Base-by-base conservation (phyloP, 805 yeast species). In the Myxozyma neotropica region DNA sequence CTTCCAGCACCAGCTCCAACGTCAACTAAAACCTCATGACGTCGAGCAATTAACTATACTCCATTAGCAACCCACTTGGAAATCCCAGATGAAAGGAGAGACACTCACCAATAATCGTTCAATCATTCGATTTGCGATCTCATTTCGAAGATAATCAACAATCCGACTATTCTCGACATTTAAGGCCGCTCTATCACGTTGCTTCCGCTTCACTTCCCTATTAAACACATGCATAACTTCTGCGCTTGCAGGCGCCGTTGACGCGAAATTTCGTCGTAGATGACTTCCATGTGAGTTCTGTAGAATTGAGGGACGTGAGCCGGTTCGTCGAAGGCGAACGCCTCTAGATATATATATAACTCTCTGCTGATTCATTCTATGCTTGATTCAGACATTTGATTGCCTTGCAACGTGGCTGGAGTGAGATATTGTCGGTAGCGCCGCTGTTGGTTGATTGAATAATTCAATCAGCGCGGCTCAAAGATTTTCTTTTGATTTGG, bases 1-100 rank as follows among this genome's bases (percentile, higher is more conserved):
- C 83, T 84, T 0, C 96, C 96, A 55, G 85, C 78, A 48, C 88
- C 84, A 10, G 86, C 79, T 2, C 96, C 96, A 58, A 87, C 80
- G 70, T 89, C 95, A 58, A 89, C 73, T 36, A 86, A 80, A 21
- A 77, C 75, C 19, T 80, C 75, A 67, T 88, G 85, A 23, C 81
- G 80, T 50, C 91, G 77, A 47, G 87, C 83, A 50, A 89, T 81
- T 71, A 88, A 86, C 66, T 64, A 54, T 10, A 13, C 43, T 2
- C 10, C 17, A 19, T 38, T 38, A 38, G 21, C 43, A 19, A 17
- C 29, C 19, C 13, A 33, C 13, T 13, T 13, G 4, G 36, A 17
- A 26, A 8, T 2, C n/a, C 6, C 8, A 4, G 36, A 17, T 13
- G 15, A 36, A 1, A 39, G 13, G n/a, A 23, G 19, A 8, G n/a